Evolutionary conservation across 2,329 filamentous ascomycete genomes (phyloP), one percentile per base, ranked within the genome.

Genomic region (Phaeosphaeria sp.): DNA sequence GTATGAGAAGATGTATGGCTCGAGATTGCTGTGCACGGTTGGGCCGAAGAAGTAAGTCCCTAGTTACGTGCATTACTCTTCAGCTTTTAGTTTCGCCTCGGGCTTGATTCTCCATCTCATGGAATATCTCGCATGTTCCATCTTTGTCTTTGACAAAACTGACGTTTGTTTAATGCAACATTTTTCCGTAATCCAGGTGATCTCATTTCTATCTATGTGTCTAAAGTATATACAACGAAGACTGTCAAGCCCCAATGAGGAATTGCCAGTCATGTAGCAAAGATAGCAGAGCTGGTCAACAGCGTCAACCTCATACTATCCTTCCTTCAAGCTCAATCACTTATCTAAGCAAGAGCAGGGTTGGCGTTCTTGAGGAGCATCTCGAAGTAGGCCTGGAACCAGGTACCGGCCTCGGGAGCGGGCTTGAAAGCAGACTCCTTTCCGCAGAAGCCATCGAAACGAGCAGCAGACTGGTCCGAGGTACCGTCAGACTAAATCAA

Each of bases 321-420:
- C 9, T 36, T 36, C 13, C 30, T 36, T 13, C 30, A 36, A 36
- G 30, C 30, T 36, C 30, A 36, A 36, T 7, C 13, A 11, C 13
- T n/a, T 23, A 25, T 27, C 27, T 56, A 68, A 47, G 64, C 66
- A 50, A 70, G 66, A 58, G 63, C 25, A 41, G 78, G 70, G 60
- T 67, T 72, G 5, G 72, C 77, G 53, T 80, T 78, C 58, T 60
- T 62, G 2, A 76, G 58, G 18, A 77, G 59, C 65, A 66, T 69
- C 61, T 75, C 58, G 36, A 78, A 75, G 68, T 81, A 77, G 6
- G 79, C 80, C 68, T 83, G 75, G 75, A 89, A 89, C 89, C 89
- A 92, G 9, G 81, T 78, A 27, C 89, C 89, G 10, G 89, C 89
- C 75, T 91, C 87, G 27, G 89, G 89, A 1, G 89, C 87, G 1